These are phyloP conservation scores for Santalum album DNA, from an alignment of 164 flowering plant genomes.

Conservation along the genomic window DNA sequence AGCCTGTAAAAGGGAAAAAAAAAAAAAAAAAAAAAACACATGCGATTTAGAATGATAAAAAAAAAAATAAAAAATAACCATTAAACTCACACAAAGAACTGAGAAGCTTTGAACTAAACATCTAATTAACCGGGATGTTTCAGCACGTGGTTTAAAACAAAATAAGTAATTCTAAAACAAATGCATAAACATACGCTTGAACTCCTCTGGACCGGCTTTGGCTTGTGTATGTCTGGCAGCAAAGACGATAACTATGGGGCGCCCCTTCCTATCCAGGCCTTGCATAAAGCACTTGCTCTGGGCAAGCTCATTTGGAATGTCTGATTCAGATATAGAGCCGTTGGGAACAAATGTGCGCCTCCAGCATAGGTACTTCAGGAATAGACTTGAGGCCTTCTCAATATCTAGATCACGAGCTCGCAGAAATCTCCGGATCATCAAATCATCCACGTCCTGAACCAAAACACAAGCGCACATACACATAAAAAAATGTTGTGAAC, in stretches of 20 bases:
- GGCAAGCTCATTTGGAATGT: conserved; percentile 45
- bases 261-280: conserved; percentile 62
- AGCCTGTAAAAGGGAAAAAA: conserved; percentile 31
- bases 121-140: too few relatives aligned
- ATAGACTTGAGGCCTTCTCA: conserved; percentile 51
- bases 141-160: too few relatives aligned
- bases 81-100: too few relatives aligned
- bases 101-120: too few relatives aligned
- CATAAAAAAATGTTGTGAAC: too few relatives aligned
- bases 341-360: conserved; percentile 35
- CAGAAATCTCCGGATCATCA: conserved; percentile 66
- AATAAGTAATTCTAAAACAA: too few relatives aligned
- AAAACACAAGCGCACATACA: too few relatives aligned
- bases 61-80: too few relatives aligned
- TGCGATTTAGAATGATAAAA: too few relatives aligned
- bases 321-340: conserved; percentile 42
- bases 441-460: conserved; percentile 55
- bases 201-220: conserved; percentile 49
- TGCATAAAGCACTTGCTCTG: conserved; percentile 69
- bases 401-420: conserved; percentile 69
- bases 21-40: too few relatives aligned
- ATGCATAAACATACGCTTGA: conserved; percentile 39
- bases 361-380: conserved; percentile 69
- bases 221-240: conserved; percentile 38
- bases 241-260: conserved; percentile 42